Base-by-base conservation (phyloP, 2,329 filamentous ascomycete genomes). In the Fusarium siculi region DNA sequence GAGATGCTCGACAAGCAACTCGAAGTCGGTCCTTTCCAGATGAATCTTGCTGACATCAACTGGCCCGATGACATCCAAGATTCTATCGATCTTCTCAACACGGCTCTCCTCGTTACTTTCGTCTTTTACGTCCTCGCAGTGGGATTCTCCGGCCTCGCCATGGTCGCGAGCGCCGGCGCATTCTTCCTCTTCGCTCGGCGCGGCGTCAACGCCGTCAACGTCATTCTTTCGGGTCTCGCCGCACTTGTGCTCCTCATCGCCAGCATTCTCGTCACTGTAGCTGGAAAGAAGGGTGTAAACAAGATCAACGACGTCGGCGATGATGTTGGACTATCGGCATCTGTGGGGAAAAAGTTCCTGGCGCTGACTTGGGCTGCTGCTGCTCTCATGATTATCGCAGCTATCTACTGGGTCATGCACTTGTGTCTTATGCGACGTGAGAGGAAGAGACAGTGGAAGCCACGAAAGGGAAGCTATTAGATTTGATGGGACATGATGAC, bases 51-150 rank as follows among this genome's bases (percentile, higher is more conserved):
- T 70, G 82, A 85, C 55, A 79, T 89, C n/a, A 77, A 84, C 65
- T 83, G 85, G 76, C 84, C 84, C 19, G 71, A 82, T 11, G 80
- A 80, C 37, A 82, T 90, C 64, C 82, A 85, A 66, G 78, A 84
- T 46, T 83, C 83, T n/a, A 76, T 90, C 72, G 81, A 87, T 78
- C 79, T 82, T n/a, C 80, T 89, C 76, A 88, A 88, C 75, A 77
- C 78, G 21, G 80, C 84, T n/a, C 81, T 89, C 9, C 78, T 85
- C n/a, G 83, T 81, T 32, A 79, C 87, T 53, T 86, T 87, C 76
- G 79, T 87, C 55, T 78, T 89, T 63, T 88, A 86, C 77, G 82
- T 85, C 44, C 69, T 89, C 4, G 83, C 80, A 60, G 79, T 82
- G 52, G 82, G 78, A 23, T 81, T 85, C 72, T 79, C 84, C 5